Base-by-base conservation (phyloP, 768 basidiomycete genomes). In the Plicaturopsis crispa region DNA sequence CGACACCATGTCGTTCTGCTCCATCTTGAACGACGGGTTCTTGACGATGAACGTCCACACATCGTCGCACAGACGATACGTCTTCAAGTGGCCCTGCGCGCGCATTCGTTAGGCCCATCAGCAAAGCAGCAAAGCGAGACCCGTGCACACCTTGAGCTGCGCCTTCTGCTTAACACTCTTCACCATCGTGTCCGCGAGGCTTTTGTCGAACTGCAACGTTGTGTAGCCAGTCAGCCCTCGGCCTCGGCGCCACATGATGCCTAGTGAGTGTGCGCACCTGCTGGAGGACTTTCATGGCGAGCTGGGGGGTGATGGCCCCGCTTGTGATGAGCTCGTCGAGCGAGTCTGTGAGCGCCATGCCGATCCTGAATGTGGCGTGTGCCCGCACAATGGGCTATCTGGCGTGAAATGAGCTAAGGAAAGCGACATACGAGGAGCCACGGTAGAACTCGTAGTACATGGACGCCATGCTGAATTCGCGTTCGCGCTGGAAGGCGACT, bases 31-130 rank as follows among this genome's bases (percentile, higher is more conserved):
- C 12, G 67, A 66, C 6, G 93, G 84, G 49, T 93, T 81, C 60
- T 91, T 88, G 36, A 97, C 86, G 45, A 94, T 87, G 61, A 98
- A 99, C 38, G 94, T 98, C 96, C 96, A 98, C 34, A 98, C 94
- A 54, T 93, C 92, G 63, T 94, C 91, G 58, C 88, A 90, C 3
- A 90, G 71, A 6, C 89, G 79, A 60, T 96, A 99, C 2, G 91
- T 97, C 48, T 85, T 77, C 39, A 98, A 63, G 56, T 93, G 86
- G 13, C 91, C 94, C 89, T 88, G 46, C 10, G 36, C 39, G 31
- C 41, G 2, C 13, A 17, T 39, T 24, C n/a, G 18, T 17, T 23
- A 19, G 39, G 22, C 16, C 3, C 30, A 30, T 34, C 21, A 30
- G 23, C 36, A 42, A 31, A 14, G 33, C 35, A 33, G 30, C 39